Conservation (phyloP, 805 yeast genomes). For the Candida easanensis region DNA sequence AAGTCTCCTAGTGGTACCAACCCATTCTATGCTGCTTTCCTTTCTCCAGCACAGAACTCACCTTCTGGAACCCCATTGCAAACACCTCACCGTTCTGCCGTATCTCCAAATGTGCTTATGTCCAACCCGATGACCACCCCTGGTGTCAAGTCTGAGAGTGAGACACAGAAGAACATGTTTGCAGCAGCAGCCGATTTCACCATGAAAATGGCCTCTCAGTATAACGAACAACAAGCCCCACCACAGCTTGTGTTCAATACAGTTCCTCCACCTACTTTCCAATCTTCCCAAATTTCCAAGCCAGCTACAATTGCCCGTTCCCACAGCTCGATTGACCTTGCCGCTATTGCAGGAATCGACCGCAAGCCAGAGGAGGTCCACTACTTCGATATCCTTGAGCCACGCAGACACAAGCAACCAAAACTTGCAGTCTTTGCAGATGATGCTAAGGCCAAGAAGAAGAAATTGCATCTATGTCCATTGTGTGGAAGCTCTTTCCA, state of each 20-base stretch:
- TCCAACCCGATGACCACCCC: neutral
- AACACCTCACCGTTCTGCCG: constrained; percentile 22
- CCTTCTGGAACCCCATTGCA: constrained; percentile 25
- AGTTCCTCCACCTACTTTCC: neutral
- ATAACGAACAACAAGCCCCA: neutral
- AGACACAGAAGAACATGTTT: neutral
- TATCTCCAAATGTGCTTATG: constrained; percentile 26
- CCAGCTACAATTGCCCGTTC: constrained; percentile 12
- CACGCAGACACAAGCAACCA: constrained; percentile 28
- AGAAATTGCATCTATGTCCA: constrained; percentile 63
- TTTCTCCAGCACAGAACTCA: constrained; percentile 35
- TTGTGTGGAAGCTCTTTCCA: constrained; percentile 61
- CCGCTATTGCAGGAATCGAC: constrained; percentile 9
- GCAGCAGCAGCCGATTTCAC: constrained; percentile 29
- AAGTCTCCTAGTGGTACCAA: constrained; percentile 40
- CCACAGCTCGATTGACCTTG: constrained; percentile 15
- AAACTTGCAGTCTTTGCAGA: constrained; percentile 32
- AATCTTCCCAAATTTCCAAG: neutral
- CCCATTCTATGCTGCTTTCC: constrained; percentile 42
- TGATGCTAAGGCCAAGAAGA: constrained; percentile 18
- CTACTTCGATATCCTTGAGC: constrained; percentile 14
- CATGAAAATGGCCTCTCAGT: constrained; percentile 25
- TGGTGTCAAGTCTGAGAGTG: neutral
- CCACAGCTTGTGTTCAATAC: neutral
- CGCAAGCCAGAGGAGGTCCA: constrained; percentile 14